Percentiles rank a stretch among this genome's conserved stretches.
phyloP scores from a whole-genome alignment of 1,284 basidiomycete species.

The Apiotrichum mycotoxinovorans region DNA sequence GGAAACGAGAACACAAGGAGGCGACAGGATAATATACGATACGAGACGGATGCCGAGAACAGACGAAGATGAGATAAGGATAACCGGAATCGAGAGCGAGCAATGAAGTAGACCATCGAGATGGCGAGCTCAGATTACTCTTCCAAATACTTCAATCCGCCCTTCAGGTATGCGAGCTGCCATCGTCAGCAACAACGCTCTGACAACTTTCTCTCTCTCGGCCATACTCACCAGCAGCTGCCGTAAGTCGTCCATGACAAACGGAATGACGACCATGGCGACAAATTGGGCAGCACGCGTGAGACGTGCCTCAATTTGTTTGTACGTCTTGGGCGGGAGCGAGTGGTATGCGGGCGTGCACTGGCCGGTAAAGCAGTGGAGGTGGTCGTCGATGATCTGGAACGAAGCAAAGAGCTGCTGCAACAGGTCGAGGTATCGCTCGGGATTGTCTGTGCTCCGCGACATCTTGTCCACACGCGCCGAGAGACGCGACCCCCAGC shows the following conservation, averaged over 20 bases:
- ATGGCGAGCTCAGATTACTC: no score
- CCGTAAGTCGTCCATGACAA: slow-evolving; percentile 69
- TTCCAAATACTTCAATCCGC: slow-evolving; percentile 37
- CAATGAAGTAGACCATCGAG: no score
- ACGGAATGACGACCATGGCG: slow-evolving; percentile 79
- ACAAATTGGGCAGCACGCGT: slow-evolving; percentile 84
- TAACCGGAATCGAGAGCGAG: not conserved
- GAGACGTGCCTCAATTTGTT: slow-evolving; percentile 68
- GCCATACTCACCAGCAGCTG: slow-evolving; percentile 66
- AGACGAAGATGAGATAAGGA: not conserved
- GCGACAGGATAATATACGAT: not conserved
- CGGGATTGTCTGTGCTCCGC: slow-evolving; percentile 82
- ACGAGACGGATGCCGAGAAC: not conserved
- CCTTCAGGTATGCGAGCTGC: slow-evolving; percentile 41
- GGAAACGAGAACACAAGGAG: not conserved
- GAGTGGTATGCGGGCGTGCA: slow-evolving; percentile 64
- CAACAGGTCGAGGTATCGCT: slow-evolving; percentile 76
- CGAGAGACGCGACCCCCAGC: slow-evolving; percentile 76
- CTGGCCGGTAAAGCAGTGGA: slow-evolving; percentile 61
- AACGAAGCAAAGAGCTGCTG: slow-evolving; percentile 68
- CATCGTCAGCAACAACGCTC: not conserved
- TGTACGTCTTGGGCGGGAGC: slow-evolving; percentile 63
- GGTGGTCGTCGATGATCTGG: slow-evolving; percentile 83
- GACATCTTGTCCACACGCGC: slow-evolving; percentile 85
- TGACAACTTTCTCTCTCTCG: not conserved